Base-by-base conservation (phyloP, 2,329 filamentous ascomycete genomes). In the Didymella pinodella region DNA sequence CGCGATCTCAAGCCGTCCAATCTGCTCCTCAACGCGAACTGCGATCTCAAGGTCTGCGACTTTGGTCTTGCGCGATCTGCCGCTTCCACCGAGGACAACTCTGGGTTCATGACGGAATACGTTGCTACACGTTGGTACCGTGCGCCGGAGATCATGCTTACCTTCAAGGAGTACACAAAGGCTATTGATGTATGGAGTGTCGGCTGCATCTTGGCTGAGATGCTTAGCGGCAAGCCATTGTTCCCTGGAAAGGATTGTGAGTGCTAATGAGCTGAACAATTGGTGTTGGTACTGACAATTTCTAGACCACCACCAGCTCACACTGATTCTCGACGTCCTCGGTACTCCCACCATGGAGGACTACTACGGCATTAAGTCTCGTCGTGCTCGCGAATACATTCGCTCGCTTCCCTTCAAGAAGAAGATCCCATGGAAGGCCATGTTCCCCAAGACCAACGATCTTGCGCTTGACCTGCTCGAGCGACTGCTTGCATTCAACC, bases 101-200 rank as follows among this genome's bases (percentile, higher is more conserved):
- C 94, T n/a, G 95, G 95, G 22, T 99, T 99, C 86, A 99, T 99
- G 95, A 99, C 95, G 16, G 95, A 99, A 96, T 99, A 99, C 77
- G 95, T 99, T 57, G 95, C 95, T 50, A 99, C 95, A 46, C 90
- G 95, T 73, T 99, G 95, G 95, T 99, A 99, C 81, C 93, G 95
- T 79, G 95, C 95, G 6, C 95, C 95, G 3, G 95, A 99, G 78
- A 99, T 99, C 79, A 99, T 99, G 95, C 90, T 99, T 82, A 99
- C 95, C 12, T 99, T 98, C 85, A 98, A 99, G 83, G 95, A 99
- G 81, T 99, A 99, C 82, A 99, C 95, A 71, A 99, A 98, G 81
- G 95, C 95, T 43, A 99, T 99, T 75, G 95, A 99, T 75, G 93
- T 99, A 11, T 99, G 95, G 95, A 97, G 93, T 72, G 95, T 99